A percentile compares a stretch with the other conserved stretches of the same genome.
phyloP scores from a whole-genome alignment of 2,329 filamentous ascomycete genomes.

The Basipetospora chlamydospora region DNA sequence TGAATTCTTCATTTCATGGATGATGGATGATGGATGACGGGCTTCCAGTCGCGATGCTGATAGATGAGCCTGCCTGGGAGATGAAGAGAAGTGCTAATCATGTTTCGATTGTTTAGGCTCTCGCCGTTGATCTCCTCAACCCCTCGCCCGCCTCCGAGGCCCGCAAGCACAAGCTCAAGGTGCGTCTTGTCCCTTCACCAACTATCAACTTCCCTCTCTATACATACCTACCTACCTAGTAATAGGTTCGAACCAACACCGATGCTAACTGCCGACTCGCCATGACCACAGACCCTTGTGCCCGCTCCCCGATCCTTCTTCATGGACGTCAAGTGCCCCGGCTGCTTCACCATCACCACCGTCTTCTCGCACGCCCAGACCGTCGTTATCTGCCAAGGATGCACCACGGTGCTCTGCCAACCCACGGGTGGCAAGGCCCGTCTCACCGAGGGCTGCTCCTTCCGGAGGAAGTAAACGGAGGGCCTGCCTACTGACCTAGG shows the following conservation, averaged over 20 bases:
- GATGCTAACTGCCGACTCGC: constrained; percentile 9
- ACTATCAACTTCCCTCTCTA: too few species aligned
- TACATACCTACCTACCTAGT: too few species aligned
- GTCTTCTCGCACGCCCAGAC: constrained; percentile 99
- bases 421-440: constrained; percentile 98
- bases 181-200: constrained; percentile 27
- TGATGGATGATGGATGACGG: not conserved
- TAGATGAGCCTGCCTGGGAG: too few species aligned
- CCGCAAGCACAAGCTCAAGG: constrained; percentile 99
- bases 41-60: too few species aligned
- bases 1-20: not conserved
- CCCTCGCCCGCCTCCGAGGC: constrained; percentile 93
- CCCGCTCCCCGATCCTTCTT: constrained; percentile 97
- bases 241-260: too few species aligned
- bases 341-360: constrained; percentile 99
- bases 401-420: constrained; percentile 99
- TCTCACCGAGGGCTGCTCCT: constrained; percentile 99
- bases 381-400: constrained; percentile 99
- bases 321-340: constrained; percentile 99
- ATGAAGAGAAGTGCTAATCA: not conserved
- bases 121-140: constrained; percentile 99
- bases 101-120: constrained; percentile 54
- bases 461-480: constrained; percentile 93
- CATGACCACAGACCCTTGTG: constrained; percentile 59
- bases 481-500: too few species aligned